A percentile compares a stretch with the other conserved stretches of the same genome.
phyloP scores from a whole-genome alignment of 768 basidiomycete species.

The Tulasnella sp. region DNA sequence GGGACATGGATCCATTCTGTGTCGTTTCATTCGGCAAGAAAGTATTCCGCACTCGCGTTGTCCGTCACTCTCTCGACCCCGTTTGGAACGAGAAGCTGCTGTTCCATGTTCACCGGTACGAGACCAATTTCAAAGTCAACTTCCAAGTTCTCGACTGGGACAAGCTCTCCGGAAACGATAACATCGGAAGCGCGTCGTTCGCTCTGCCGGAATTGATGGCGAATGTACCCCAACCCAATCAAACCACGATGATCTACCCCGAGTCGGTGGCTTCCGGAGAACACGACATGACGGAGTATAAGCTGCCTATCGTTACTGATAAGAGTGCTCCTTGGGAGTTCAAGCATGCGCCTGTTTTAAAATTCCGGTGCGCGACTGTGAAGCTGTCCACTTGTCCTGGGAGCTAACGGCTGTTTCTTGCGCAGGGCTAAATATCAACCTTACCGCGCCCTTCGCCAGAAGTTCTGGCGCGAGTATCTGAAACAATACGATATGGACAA shows the following conservation, averaged over 20 bases:
- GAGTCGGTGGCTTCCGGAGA: conserved; percentile 39
- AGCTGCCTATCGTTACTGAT: conserved; percentile 46
- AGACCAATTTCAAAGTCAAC: conserved; percentile 64
- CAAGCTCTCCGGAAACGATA: conserved; percentile 80
- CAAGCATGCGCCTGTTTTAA: conserved; percentile 57
- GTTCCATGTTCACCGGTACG: conserved; percentile 87
- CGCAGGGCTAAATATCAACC: conserved; percentile 87
- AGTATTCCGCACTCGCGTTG: conserved; percentile 84
- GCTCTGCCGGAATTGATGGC: conserved; percentile 60
- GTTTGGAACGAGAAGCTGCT: conserved; percentile 91
- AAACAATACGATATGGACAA: conserved; percentile 87
- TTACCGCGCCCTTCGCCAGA: conserved; percentile 80
- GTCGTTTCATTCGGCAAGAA: conserved; percentile 96
- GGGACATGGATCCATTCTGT: conserved; percentile 97
- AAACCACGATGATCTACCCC: conserved; percentile 41
- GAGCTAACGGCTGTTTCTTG: background rate
- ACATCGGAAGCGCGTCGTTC: conserved; percentile 68
- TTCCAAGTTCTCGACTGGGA: conserved; percentile 94
- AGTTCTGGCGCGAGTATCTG: conserved; percentile 83
- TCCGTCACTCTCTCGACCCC: conserved; percentile 76
- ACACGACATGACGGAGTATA: conserved; percentile 60
- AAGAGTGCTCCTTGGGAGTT: conserved; percentile 62
- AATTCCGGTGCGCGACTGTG: conserved; percentile 48
- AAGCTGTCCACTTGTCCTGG: background rate
- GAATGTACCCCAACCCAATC: conserved; percentile 50